Evolutionary conservation across 345 rosid species (phyloP).

Genomic region (Dovyalis caffra): DNA sequence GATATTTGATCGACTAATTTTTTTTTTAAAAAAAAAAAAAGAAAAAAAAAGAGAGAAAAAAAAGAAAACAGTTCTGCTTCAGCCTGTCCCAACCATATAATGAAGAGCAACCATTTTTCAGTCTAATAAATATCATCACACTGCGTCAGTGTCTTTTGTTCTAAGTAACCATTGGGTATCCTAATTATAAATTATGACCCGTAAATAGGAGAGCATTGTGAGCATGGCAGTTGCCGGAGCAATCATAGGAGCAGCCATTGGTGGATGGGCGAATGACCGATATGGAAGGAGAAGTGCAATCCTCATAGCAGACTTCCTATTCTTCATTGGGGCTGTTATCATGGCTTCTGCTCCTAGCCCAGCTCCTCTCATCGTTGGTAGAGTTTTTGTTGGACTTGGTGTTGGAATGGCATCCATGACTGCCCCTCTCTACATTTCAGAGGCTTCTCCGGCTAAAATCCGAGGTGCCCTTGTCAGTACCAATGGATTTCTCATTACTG

Average conservation of each 20-base stretch:
- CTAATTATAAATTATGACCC: background rate
- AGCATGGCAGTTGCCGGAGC: conserved; percentile 95
- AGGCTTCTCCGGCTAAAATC: conserved; percentile 83
- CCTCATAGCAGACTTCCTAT: conserved; percentile 68
- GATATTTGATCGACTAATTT: too few relatives aligned
- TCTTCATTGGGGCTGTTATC: conserved; percentile 65
- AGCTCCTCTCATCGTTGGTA: conserved; percentile 53
- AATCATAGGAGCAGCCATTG: conserved; percentile 74
- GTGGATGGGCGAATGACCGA: conserved; percentile 79
- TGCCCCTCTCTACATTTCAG: conserved; percentile 84
- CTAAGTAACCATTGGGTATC: background rate
- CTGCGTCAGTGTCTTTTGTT: background rate
- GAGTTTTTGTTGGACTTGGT: conserved; percentile 81
- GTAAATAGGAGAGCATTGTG: conserved; percentile 75
- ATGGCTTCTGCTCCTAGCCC: conserved; percentile 80
- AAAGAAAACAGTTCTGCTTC: too few relatives aligned
- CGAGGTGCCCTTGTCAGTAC: conserved; percentile 90
- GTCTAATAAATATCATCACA: too few relatives aligned
- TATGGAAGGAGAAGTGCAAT: conserved; percentile 61
- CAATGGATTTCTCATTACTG: conserved; percentile 78
- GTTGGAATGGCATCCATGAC: conserved; percentile 98
- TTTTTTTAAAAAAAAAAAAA: too few relatives aligned
- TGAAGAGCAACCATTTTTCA: too few relatives aligned
- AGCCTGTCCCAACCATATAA: too few relatives aligned
- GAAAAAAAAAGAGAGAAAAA: too few relatives aligned